phyloP scores from a whole-genome alignment of 345 rosid genomes.

The Hypericum androsaemum region DNA sequence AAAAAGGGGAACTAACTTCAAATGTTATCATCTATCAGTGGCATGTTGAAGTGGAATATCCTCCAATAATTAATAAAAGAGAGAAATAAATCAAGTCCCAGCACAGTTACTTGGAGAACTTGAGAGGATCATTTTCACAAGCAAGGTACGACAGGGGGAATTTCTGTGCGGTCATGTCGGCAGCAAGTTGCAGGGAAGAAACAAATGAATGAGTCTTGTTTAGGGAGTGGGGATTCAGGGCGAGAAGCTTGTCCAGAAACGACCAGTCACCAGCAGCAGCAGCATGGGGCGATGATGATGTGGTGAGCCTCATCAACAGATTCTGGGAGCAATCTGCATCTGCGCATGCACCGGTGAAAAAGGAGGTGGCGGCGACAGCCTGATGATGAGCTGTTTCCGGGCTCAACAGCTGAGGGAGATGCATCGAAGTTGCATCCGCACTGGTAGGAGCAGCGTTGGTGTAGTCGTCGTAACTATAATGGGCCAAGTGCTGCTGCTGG shows the following conservation, averaged over 20 bases:
- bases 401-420: slow-evolving; percentile 76
- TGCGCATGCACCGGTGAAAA: slow-evolving; percentile 28
- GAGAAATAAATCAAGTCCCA: too few species aligned
- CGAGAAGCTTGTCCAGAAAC: slow-evolving; percentile 75
- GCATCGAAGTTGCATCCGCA: slow-evolving; percentile 41
- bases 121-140: too few species aligned
- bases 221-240: slow-evolving; percentile 22
- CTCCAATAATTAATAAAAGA: too few species aligned
- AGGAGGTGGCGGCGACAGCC: slow-evolving; percentile 15
- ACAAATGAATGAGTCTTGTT: slow-evolving; percentile 1
- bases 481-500: too few species aligned
- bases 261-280: slow-evolving; percentile 53
- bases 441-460: slow-evolving; percentile 17
- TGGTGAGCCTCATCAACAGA: slow-evolving; percentile 40
- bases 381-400: slow-evolving; percentile 38
- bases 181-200: too few species aligned
- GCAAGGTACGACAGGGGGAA: too few species aligned
- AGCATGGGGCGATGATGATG: slow-evolving; percentile 19
- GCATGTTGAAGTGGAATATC: too few species aligned
- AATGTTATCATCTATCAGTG: too few species aligned
- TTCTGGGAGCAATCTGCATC: slow-evolving; percentile 57
- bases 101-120: too few species aligned
- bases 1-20: too few species aligned
- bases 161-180: too few species aligned
- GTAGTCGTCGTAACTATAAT: too few species aligned